A percentile compares a stretch with the other conserved stretches of the same genome.
Evolutionary conservation across 805 yeast species (phyloP).

Genomic region (Pichia paraexigua): DNA sequence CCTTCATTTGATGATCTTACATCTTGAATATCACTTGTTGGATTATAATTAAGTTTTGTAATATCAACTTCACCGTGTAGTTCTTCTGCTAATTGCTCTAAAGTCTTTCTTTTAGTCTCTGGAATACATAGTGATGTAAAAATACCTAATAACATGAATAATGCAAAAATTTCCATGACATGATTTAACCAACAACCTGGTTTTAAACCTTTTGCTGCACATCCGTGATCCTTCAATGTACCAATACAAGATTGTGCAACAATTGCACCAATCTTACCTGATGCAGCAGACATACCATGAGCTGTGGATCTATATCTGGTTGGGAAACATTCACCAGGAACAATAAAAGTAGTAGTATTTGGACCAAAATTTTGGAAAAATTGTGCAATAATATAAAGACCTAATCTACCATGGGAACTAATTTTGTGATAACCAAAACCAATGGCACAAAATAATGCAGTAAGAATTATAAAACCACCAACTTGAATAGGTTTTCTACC

Average conservation of each 20-base stretch:
- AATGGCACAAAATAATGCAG: conserved; percentile 65
- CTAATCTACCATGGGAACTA: conserved; percentile 59
- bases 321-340: conserved; percentile 91
- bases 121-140: conserved; percentile 62
- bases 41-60: conserved; percentile 9
- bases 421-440: conserved; percentile 78
- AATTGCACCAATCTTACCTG: conserved; percentile 89
- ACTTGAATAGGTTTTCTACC: conserved; percentile 85
- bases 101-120: conserved; percentile 86
- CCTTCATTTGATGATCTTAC: background rate
- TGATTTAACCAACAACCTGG: conserved; percentile 78
- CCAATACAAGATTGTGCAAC: conserved; percentile 85
- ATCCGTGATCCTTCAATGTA: conserved; percentile 72
- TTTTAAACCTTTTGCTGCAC: conserved; percentile 45
- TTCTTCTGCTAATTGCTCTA: conserved; percentile 75
- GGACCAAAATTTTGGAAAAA: conserved; percentile 92
- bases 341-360: conserved; percentile 82
- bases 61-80: conserved; percentile 70
- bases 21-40: background rate
- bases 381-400: conserved; percentile 71
- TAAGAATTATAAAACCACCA: conserved; percentile 64
- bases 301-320: conserved; percentile 94
- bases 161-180: conserved; percentile 89
- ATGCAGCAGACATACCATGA: conserved; percentile 90
- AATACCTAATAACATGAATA: conserved; percentile 81